Evolutionary conservation across 2,329 filamentous ascomycete species (phyloP), one percentile per base, ranked within the genome.

Genomic region (Aspergillus sp.): DNA sequence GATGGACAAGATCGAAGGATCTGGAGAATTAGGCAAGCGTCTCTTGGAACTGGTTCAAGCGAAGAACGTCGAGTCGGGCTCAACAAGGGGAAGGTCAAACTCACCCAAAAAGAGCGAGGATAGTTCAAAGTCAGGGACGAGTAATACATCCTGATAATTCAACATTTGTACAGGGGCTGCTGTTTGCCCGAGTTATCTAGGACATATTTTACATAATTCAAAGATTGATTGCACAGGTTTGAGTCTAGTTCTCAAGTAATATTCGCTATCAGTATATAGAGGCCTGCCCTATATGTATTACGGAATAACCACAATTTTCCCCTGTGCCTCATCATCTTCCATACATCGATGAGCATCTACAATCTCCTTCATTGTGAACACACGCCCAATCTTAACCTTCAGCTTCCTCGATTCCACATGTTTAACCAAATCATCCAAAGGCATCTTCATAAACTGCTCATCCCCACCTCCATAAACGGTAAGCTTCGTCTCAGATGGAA

Each of bases 1-100:
- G 55, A 77, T 95, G 5, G 77, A 81, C 55, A 90, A 88, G 62
- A 79, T 95, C 35, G 85, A 93, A 45, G 89, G 88, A 1, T 88
- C 88, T 50, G 84, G 79, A 7, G 84, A 90, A 55, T 75, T 88
- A 2, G 88, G 86, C 25, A 79, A 85, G 32, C 77, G 83, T 52
- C 75, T 96, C 4, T 69, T 83, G 10, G 78, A 79, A 47, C 46
- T 73, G 17, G 63, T 72, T 27, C 60, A 68, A 41, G 60, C 61
- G 10, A 74, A 74, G 53, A 54, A 53, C 5, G 63, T 65, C 23
- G 48, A 56, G n/a, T 45, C 57, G 2, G 33, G n/a, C 13, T 37
- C 33, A 10, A 33, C 10, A 13, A 19, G 33, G 33, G 33, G 17
- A 9, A 10, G n/a, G 4, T 37, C 33, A 13, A 37, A 19, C 6